A percentile compares a stretch with the other conserved stretches of the same genome.
phyloP scores from a whole-genome alignment of 257 asterid genomes.

The Fraxinus americana region DNA sequence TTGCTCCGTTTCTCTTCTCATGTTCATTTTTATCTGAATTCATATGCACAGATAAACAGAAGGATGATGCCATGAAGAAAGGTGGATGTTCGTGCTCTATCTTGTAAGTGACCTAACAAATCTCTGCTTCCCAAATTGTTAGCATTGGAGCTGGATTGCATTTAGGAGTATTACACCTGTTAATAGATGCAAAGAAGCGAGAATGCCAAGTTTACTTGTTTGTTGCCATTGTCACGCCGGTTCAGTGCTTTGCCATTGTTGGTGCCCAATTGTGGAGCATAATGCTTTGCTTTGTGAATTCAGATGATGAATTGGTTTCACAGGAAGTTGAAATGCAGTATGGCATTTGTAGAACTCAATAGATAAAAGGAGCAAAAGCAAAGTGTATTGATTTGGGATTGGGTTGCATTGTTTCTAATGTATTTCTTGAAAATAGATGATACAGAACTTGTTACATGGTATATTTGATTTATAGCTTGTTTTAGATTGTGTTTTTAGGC shows the following conservation, averaged over 20 bases:
- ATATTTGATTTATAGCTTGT: constrained; percentile 6
- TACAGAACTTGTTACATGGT: constrained; percentile 11
- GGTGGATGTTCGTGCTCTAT: constrained; percentile 75
- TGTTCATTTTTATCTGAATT: not conserved
- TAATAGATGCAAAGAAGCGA: constrained; percentile 29
- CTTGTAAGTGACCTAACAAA: constrained; percentile 37
- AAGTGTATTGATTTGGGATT: constrained; percentile 19
- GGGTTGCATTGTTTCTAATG: constrained; percentile 17
- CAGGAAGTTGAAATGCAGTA: not conserved
- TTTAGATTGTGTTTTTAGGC: not conserved
- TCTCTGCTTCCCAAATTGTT: constrained; percentile 27
- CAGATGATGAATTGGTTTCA: not conserved
- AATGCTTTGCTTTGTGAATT: constrained; percentile 2
- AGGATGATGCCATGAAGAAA: constrained; percentile 57
- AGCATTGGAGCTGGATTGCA: constrained; percentile 31
- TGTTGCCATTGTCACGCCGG: constrained; percentile 9
- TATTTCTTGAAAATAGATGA: not conserved
- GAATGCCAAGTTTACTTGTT: constrained; percentile 15
- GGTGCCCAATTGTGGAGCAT: not conserved
- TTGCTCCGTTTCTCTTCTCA: not conserved
- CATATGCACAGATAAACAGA: constrained; percentile 58
- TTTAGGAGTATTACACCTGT: constrained; percentile 37
- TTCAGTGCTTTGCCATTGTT: constrained; percentile 17
- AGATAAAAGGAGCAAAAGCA: not conserved
- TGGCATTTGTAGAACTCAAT: not conserved